Base-by-base conservation (phyloP, 208 protist genomes). In the Leptomonas pyrrhocoris region DNA sequence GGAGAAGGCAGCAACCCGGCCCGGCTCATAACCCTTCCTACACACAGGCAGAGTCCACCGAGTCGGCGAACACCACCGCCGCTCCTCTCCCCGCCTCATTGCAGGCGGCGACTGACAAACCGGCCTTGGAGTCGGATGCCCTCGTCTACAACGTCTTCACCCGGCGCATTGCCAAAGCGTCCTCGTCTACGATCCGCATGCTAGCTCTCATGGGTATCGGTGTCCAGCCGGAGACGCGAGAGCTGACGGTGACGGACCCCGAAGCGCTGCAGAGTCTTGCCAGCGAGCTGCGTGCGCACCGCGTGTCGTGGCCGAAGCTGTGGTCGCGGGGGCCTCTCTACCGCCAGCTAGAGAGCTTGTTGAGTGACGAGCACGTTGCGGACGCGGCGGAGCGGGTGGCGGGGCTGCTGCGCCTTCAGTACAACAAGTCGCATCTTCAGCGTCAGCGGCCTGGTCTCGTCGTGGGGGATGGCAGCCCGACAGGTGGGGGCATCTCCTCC, bases 71-170 rank as follows among this genome's bases (percentile, higher is more conserved):
- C 45, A 49, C 16, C 45, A 49, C 45, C 15, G n/a, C n/a, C 16
- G 21, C 18, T 21, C 2, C 23, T 16, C 28, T 5, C 12, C 7
- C 54, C 16, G 13, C 34, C 36, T 2, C 38, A 30, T n/a, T 21
- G n/a, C 21, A 31, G 38, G 23, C 54, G 16, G 2, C 54, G 2
- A n/a, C 30, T 2, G 54, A 27, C 19, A 34, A 21, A 16, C 42
- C 25, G 45, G 25, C 54, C 15, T 40, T 38, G 27, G 62, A 70
- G 27, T 13, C 62, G 2, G 72, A 68, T 8, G 51, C 61, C 13
- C 68, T 94, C 30, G 80, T 96, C 7, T 94, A 85, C 67, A 96
- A 96, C 69, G 68, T 93, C 27, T 96, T 96, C 77, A 96, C 88
- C 16, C 81, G 86, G 3, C 88, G 92, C 50, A 80, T 96, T 16